Percentiles rank a stretch among this genome's conserved stretches.
These are phyloP conservation scores for Lactuca saligna DNA, from an alignment of 129 eudicot species.

Conservation along the genomic window DNA sequence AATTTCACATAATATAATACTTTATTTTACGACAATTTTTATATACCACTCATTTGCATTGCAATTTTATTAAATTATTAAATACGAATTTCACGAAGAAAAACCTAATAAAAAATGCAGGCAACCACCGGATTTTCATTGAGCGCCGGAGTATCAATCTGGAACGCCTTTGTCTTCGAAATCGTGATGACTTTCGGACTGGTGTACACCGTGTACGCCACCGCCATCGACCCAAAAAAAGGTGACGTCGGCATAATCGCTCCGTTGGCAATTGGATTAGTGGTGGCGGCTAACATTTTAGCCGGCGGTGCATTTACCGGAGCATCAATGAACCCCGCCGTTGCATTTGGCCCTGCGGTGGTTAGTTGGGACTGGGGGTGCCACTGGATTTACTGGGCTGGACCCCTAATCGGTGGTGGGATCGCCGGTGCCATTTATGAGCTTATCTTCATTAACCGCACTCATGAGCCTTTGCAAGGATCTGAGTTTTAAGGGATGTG, in stretches of 20 bases:
- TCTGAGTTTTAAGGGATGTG: slow-evolving; percentile 32
- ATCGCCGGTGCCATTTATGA: slow-evolving; percentile 47
- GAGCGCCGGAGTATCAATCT: slow-evolving; percentile 36
- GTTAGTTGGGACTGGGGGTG: slow-evolving; percentile 42
- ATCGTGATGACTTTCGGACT: slow-evolving; percentile 63
- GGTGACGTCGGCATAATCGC: slow-evolving; percentile 51
- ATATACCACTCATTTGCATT: too few relatives aligned
- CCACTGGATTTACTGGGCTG: slow-evolving; percentile 67
- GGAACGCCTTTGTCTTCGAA: slow-evolving; percentile 54
- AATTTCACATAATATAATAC: too few relatives aligned
- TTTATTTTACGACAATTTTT: too few relatives aligned
- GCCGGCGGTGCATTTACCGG: slow-evolving; percentile 68
- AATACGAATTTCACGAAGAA: neutral
- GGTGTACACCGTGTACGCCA: slow-evolving; percentile 65
- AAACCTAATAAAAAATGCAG: slow-evolving; percentile 26
- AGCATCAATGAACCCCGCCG: slow-evolving; percentile 69
- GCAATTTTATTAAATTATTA: too few relatives aligned
- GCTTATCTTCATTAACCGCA: slow-evolving; percentile 41
- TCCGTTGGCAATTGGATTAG: slow-evolving; percentile 57
- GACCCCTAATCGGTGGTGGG: slow-evolving; percentile 53
- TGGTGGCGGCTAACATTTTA: slow-evolving; percentile 60
- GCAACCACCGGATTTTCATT: slow-evolving; percentile 41
- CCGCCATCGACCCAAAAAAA: slow-evolving; percentile 58
- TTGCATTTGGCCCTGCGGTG: slow-evolving; percentile 58
- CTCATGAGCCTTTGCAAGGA: slow-evolving; percentile 49